Percentiles rank a stretch among this genome's conserved stretches.
phyloP scores from a whole-genome alignment of 208 protist genomes.

The Leishmania lainsoni region DNA sequence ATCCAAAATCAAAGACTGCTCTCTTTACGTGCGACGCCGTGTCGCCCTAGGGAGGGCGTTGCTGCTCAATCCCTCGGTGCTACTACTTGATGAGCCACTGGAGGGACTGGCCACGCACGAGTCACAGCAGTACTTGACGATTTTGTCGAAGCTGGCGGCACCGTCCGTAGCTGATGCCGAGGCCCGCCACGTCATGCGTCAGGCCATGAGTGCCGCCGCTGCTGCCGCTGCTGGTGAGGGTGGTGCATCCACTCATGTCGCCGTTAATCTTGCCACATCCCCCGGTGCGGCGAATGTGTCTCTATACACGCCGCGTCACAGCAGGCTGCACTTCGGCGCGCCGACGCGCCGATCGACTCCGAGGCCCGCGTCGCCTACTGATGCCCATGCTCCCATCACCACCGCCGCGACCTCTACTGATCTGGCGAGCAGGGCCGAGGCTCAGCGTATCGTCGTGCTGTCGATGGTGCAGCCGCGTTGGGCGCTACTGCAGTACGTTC shows the following conservation, averaged over 20 bases:
- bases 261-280: neutral
- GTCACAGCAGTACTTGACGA: slow-evolving; percentile 53
- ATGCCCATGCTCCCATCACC: neutral
- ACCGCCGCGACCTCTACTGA: neutral
- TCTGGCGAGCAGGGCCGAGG: neutral
- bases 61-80: slow-evolving; percentile 55
- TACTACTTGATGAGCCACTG: slow-evolving; percentile 56
- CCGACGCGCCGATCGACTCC: neutral
- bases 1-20: slow-evolving; percentile 40
- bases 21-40: slow-evolving; percentile 50
- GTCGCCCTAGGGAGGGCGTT: slow-evolving; percentile 60
- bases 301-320: slow-evolving; percentile 26
- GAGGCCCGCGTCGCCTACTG: neutral
- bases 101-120: slow-evolving; percentile 65
- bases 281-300: neutral
- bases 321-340: slow-evolving; percentile 2
- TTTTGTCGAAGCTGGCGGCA: slow-evolving; percentile 48
- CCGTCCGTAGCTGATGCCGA: slow-evolving; percentile 34
- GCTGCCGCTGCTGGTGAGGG: neutral
- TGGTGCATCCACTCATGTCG: neutral
- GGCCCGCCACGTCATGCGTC: slow-evolving; percentile 22
- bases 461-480: slow-evolving; percentile 68
- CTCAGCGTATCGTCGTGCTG: slow-evolving; percentile 43
- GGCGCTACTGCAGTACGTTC: slow-evolving; percentile 58
- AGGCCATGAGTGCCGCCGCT: slow-evolving; percentile 21